Conservation (phyloP, 208 protist species). For the Leishmania guyanensis region DNA sequence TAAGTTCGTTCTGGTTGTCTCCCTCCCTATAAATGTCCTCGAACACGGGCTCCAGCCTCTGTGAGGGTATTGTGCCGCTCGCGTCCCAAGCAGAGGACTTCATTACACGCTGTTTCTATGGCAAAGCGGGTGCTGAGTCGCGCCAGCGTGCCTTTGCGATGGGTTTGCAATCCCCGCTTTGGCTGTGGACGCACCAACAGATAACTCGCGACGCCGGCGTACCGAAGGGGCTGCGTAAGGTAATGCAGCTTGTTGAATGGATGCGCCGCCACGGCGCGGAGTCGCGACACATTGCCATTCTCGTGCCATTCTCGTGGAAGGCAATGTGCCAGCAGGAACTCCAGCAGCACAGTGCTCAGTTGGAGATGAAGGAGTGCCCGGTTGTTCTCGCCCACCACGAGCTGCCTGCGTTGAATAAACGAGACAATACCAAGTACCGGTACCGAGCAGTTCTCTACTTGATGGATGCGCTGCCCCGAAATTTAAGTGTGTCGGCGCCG, state of each 20-base stretch:
- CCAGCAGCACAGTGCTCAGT: slow-evolving; percentile 18
- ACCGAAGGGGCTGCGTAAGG: slow-evolving; percentile 55
- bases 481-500: slow-evolving; percentile 16
- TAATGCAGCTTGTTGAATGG: slow-evolving; percentile 67
- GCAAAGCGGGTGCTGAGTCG: slow-evolving; percentile 19
- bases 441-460: slow-evolving; percentile 82
- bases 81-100: slow-evolving; percentile 48
- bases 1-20: slow-evolving; percentile 2
- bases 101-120: slow-evolving; percentile 77
- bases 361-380: slow-evolving; percentile 31
- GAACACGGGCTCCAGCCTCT: slow-evolving; percentile 18
- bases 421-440: slow-evolving; percentile 50
- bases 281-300: slow-evolving; percentile 46
- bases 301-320: slow-evolving; percentile 70
- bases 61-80: slow-evolving; percentile 32
- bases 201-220: slow-evolving; percentile 16
- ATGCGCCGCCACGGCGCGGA: slow-evolving; percentile 59
- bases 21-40: slow-evolving; percentile 2
- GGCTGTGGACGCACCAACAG: slow-evolving; percentile 80
- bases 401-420: slow-evolving; percentile 64
- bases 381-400: slow-evolving; percentile 79
- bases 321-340: slow-evolving; percentile 41
- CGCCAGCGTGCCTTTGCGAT: slow-evolving; percentile 40
- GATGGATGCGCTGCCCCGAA: slow-evolving; percentile 43
- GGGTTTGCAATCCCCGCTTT: slow-evolving; percentile 81